Evolutionary conservation across 2,329 filamentous ascomycete genomes (phyloP), one percentile per base, ranked within the genome.

Genomic region (Akanthomyces lecanii): DNA sequence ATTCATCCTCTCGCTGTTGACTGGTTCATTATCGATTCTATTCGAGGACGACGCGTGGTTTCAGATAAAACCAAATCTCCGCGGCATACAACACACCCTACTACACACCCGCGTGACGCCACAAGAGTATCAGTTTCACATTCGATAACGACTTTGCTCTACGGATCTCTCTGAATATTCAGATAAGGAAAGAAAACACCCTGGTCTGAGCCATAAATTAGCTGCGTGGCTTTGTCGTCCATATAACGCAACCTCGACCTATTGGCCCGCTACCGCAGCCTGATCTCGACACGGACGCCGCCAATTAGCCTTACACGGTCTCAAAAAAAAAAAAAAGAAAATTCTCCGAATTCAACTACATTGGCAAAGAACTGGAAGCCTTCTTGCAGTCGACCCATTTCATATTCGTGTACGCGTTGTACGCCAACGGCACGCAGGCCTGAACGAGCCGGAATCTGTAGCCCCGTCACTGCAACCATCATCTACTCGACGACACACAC

Each of bases 191-290:
- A 18, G 5, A 11, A 12, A 33, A 10, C 23, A 54, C n/a, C 42
- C 18, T 16, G 11, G 12, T 14, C 36, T 16, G 33, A 44, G 16
- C 12, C 54, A 7, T 4, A 30, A 56, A 33, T 23, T 18, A 47
- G n/a, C 40, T 14, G 14, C 42, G 42, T 25, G 42, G 54, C 42
- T 5, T 25, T 23, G 40, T 12, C n/a, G 0, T 57, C 30, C 23
- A 23, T 36, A 21, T 11, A 33, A 18, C 30, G 45, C 33, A 16
- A 7, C 16, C 30, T 48, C 33, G 23, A 40, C 30, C 44, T 28
- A 59, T 50, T 59, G 56, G 45, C 56, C 45, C 21, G 23, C n/a
- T n/a, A 38, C 8, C 52, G 5, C 44, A 59, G 28, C 56, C 56
- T 50, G 14, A 38, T 59, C 45, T 50, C 45, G 36, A 59, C 23